These are phyloP conservation scores for Leishmania amazonensis DNA, from an alignment of 208 protist species.

Conservation along the genomic window DNA sequence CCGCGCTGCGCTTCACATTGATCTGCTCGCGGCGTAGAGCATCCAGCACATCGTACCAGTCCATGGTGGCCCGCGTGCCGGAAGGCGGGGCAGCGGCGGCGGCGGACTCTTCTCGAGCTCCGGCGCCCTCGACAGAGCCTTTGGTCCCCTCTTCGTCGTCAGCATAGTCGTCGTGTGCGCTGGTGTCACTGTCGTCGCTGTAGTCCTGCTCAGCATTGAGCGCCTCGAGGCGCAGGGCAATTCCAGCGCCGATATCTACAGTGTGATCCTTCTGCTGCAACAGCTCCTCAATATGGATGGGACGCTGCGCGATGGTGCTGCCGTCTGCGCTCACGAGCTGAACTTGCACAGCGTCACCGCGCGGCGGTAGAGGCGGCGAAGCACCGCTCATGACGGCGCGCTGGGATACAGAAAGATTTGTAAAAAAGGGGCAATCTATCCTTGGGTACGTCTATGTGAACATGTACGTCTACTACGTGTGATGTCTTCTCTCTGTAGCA, in stretches of 20 bases:
- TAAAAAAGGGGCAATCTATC: not conserved
- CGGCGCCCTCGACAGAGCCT: not conserved
- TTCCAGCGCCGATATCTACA: constrained; percentile 59
- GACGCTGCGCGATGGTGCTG: constrained; percentile 42
- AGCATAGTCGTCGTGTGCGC: constrained; percentile 13
- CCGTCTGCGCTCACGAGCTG: constrained; percentile 72
- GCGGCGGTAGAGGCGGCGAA: not conserved
- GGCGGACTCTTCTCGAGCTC: not conserved
- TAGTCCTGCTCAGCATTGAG: constrained; percentile 42
- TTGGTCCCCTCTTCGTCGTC: constrained; percentile 6
- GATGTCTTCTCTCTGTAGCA: not conserved
- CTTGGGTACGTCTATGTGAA: constrained; percentile 3
- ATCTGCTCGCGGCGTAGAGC: constrained; percentile 51
- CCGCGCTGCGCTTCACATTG: constrained; percentile 20
- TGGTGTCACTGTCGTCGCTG: constrained; percentile 42
- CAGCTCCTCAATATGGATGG: constrained; percentile 79
- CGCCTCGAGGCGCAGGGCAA: constrained; percentile 76
- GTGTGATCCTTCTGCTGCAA: constrained; percentile 46
- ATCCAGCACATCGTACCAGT: constrained; percentile 72
- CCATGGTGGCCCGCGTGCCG: constrained; percentile 28
- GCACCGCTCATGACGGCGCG: not conserved
- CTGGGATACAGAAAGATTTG: not conserved
- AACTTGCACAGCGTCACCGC: constrained; percentile 51
- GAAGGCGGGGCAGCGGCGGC: constrained; percentile 15
- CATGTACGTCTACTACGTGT: not conserved